phyloP scores from a whole-genome alignment of 2,329 filamentous ascomycete genomes.

The Gaeumannomyces tritici region DNA sequence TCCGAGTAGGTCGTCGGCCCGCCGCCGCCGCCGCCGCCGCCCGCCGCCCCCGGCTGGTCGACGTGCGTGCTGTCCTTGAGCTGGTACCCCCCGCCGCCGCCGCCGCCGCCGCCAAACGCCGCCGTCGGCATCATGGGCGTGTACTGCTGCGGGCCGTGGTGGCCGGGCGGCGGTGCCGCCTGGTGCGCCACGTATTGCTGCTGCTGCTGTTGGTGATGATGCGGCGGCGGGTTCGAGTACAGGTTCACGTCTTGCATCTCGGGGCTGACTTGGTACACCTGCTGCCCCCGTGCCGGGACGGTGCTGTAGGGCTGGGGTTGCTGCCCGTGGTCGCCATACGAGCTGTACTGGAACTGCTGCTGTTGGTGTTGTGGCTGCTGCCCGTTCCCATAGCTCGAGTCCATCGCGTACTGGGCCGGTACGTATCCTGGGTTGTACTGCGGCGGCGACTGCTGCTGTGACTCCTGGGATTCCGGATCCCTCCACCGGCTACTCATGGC shows the following conservation, averaged over 20 bases:
- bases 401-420: background rate
- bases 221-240: background rate
- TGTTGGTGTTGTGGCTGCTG: background rate
- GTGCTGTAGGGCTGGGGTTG: background rate
- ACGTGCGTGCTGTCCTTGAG: background rate
- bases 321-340: background rate
- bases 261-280: background rate
- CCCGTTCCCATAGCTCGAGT: background rate
- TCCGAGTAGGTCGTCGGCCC: background rate
- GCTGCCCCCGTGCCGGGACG: background rate
- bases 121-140: background rate
- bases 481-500: background rate
- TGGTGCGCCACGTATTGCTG: background rate
- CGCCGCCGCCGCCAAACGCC: background rate
- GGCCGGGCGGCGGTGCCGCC: background rate
- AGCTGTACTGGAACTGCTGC: background rate
- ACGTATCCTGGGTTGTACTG: background rate
- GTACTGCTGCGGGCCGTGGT: conserved; percentile 1
- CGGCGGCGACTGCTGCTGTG: background rate
- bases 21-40: too few relatives aligned
- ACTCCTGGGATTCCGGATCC: background rate
- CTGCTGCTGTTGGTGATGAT: background rate
- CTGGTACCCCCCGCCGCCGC: background rate
- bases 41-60: background rate
- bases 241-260: background rate